Percentiles rank a stretch among this genome's conserved stretches.
phyloP scores from a whole-genome alignment of 2,329 filamentous ascomycete species.

The Monosporascus sp. region DNA sequence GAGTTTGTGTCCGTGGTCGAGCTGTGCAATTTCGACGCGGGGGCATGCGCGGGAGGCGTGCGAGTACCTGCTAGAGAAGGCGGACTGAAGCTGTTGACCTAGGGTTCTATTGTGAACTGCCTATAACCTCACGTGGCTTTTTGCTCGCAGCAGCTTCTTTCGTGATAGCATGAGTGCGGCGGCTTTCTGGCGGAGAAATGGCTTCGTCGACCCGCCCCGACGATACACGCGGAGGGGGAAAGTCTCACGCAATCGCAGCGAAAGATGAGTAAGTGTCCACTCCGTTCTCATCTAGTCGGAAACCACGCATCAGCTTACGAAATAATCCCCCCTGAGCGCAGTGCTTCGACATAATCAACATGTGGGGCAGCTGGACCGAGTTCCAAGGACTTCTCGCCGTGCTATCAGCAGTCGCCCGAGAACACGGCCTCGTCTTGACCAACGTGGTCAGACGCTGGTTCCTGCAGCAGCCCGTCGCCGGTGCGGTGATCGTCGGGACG shows the following conservation, averaged over 20 bases:
- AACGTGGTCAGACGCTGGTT: slow-evolving; percentile 30
- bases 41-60: slow-evolving; percentile 25
- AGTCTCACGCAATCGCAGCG: slow-evolving; percentile 30
- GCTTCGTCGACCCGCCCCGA: slow-evolving; percentile 24
- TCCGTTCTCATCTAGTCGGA: not conserved
- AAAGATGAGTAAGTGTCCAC: slow-evolving; percentile 15
- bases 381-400: slow-evolving; percentile 24
- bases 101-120: slow-evolving; percentile 27
- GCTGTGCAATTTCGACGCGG: slow-evolving; percentile 30
- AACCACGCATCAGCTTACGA: not conserved
- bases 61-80: slow-evolving; percentile 26
- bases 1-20: slow-evolving; percentile 26
- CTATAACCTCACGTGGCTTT: too few relatives aligned
- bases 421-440: slow-evolving; percentile 22
- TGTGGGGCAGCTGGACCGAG: slow-evolving; percentile 24
- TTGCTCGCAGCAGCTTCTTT: not conserved
- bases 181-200: slow-evolving; percentile 30
- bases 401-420: slow-evolving; percentile 17
- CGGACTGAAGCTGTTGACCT: slow-evolving; percentile 26
- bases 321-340: slow-evolving; percentile 3
- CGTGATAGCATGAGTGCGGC: slow-evolving; percentile 19
- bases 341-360: slow-evolving; percentile 27
- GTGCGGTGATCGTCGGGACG: slow-evolving; percentile 29
- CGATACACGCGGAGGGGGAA: slow-evolving; percentile 23
- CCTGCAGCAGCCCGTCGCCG: slow-evolving; percentile 25